Conservation (phyloP, 2,329 filamentous ascomycete genomes). For the Aspergillus carbonarius region DNA sequence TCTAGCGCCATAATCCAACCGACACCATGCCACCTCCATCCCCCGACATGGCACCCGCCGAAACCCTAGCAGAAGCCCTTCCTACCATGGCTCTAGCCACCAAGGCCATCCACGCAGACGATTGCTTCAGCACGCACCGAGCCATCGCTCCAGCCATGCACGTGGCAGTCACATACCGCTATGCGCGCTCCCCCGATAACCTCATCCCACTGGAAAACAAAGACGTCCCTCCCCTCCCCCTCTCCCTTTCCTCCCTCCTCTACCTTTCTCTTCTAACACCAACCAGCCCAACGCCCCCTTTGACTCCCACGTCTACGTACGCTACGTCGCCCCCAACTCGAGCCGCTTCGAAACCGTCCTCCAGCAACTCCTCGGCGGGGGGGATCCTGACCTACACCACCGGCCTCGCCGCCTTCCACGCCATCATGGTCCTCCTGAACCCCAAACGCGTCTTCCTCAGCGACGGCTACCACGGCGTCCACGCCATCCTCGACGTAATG, state of each 20-base stretch:
- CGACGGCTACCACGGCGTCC: conserved; percentile 87
- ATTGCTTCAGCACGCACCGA: neutral
- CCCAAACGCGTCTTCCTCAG: conserved; percentile 78
- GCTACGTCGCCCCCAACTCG: neutral
- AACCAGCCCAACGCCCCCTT: neutral
- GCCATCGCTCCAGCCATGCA: neutral
- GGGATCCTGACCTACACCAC: conserved; percentile 48
- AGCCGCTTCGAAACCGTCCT: neutral
- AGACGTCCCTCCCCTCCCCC: neutral
- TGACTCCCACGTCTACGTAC: neutral
- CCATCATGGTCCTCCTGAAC: conserved; percentile 74
- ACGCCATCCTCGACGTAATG: conserved; percentile 64
- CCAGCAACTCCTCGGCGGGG: neutral
- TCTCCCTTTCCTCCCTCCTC: neutral
- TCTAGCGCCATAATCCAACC: too few species aligned
- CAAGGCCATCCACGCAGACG: neutral
- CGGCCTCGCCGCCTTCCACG: conserved; percentile 51
- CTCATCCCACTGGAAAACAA: neutral
- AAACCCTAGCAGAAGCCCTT: neutral
- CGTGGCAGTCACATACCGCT: neutral
- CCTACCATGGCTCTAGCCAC: neutral
- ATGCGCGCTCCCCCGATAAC: neutral
- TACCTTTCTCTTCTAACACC: neutral
- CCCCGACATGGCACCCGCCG: too few species aligned
- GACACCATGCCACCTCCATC: too few species aligned